Evolutionary conservation across 306 rosid genomes (phyloP).

Genomic region (Glycine tomentella): DNA sequence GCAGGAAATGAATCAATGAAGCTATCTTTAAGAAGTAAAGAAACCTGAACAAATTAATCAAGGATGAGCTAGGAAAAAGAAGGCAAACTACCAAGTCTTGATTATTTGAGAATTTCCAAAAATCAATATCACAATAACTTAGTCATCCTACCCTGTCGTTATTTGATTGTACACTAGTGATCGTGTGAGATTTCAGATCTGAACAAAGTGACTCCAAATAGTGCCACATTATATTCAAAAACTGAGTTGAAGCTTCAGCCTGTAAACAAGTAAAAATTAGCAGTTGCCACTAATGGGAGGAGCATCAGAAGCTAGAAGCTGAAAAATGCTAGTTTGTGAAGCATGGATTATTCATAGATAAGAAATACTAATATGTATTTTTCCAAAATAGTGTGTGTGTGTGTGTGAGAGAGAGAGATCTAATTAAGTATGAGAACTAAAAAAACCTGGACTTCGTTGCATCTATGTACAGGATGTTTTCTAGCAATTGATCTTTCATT

Average conservation of each 20-base stretch:
- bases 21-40: conserved; percentile 94
- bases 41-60: conserved; percentile 70
- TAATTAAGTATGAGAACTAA: conserved; percentile 44
- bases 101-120: conserved; percentile 26
- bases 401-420: conserved; percentile 33
- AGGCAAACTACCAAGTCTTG: conserved; percentile 28
- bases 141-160: conserved; percentile 75
- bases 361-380: background rate
- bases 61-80: conserved; percentile 39
- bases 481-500: conserved; percentile 62
- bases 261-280: conserved; percentile 51
- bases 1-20: conserved; percentile 85
- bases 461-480: conserved; percentile 88
- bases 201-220: conserved; percentile 89
- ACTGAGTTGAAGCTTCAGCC: conserved; percentile 75
- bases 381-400: conserved; percentile 8
- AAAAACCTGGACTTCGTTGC: conserved; percentile 86
- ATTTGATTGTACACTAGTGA: conserved; percentile 88
- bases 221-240: conserved; percentile 67
- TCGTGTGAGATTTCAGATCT: conserved; percentile 75
- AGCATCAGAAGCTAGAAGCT: conserved; percentile 33
- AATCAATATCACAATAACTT: conserved; percentile 31
- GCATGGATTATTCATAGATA: conserved; percentile 3
- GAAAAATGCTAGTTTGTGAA: conserved; percentile 1
- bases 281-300: conserved; percentile 38